A percentile compares a stretch with the other conserved stretches of the same genome.
Evolutionary conservation across 2,329 filamentous ascomycete species (phyloP).

Genomic region (Aspergillus floridensis): DNA sequence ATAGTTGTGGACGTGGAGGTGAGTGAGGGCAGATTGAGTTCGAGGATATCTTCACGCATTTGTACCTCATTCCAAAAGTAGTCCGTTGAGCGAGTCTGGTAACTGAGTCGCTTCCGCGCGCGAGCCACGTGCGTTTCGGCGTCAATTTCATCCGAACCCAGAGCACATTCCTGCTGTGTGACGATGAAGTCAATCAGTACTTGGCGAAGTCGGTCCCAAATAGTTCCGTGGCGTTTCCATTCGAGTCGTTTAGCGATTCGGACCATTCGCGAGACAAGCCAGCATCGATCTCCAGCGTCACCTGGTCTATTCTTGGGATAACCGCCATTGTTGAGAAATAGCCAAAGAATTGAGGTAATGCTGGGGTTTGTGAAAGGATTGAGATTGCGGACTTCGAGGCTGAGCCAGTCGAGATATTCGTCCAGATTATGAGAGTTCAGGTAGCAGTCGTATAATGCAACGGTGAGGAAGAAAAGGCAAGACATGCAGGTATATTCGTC

Average conservation of each 20-base stretch:
- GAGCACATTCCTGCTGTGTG: conserved; percentile 30
- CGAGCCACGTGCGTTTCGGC: conserved; percentile 24
- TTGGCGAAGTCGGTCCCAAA: conserved; percentile 29
- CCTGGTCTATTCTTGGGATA: conserved; percentile 20
- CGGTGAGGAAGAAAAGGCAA: conserved; percentile 31
- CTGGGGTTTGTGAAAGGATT: conserved; percentile 27
- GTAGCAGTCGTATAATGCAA: conserved; percentile 30
- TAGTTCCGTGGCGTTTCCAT: conserved; percentile 27
- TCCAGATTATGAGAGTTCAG: conserved; percentile 25
- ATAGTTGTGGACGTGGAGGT: neutral
- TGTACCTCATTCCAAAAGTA: conserved; percentile 30
- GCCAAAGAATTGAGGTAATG: conserved; percentile 31
- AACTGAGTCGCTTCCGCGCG: conserved; percentile 14
- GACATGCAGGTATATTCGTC: conserved; percentile 34
- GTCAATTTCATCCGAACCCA: conserved; percentile 23
- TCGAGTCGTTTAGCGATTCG: conserved; percentile 32
- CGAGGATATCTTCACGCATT: conserved; percentile 27
- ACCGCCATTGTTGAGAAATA: conserved; percentile 31
- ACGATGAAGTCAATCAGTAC: conserved; percentile 26
- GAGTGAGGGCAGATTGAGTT: conserved; percentile 3
- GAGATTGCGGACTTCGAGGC: conserved; percentile 22
- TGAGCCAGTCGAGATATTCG: conserved; percentile 29
- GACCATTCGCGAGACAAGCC: conserved; percentile 33
- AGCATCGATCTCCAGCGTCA: conserved; percentile 30
- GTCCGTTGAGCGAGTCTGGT: conserved; percentile 1